Percentiles rank a stretch among this genome's conserved stretches.
phyloP scores from a whole-genome alignment of 352 stramenopile species.

The Blastocystis sp. region DNA sequence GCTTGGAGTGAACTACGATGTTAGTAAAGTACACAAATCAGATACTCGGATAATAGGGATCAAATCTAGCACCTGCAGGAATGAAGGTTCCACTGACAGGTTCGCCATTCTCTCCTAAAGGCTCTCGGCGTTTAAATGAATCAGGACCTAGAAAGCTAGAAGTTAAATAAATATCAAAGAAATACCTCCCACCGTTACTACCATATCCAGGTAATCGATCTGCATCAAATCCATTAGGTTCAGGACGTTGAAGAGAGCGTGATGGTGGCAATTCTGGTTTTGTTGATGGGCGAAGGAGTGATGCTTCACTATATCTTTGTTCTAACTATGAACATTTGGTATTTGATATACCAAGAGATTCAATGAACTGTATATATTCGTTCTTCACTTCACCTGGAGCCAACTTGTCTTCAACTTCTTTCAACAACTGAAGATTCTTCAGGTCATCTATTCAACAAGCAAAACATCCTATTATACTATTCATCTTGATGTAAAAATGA shows the following conservation, averaged over 20 bases:
- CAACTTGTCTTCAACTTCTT: background rate
- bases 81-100: background rate
- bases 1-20: background rate
- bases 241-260: background rate
- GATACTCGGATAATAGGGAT: background rate
- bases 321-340: background rate
- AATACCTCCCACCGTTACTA: background rate
- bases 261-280: background rate
- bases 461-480: background rate
- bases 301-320: background rate
- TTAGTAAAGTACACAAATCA: background rate
- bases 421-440: background rate
- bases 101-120: background rate
- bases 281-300: background rate
- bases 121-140: background rate
- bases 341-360: background rate
- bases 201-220: background rate
- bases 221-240: background rate
- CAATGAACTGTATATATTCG: background rate
- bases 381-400: background rate
- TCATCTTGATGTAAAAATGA: background rate
- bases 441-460: background rate
- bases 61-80: constrained; percentile 5
- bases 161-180: background rate
- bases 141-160: background rate